Evolutionary conservation across 352 stramenopile genomes (phyloP).

Genomic region (Phytophthora ohioensis): DNA sequence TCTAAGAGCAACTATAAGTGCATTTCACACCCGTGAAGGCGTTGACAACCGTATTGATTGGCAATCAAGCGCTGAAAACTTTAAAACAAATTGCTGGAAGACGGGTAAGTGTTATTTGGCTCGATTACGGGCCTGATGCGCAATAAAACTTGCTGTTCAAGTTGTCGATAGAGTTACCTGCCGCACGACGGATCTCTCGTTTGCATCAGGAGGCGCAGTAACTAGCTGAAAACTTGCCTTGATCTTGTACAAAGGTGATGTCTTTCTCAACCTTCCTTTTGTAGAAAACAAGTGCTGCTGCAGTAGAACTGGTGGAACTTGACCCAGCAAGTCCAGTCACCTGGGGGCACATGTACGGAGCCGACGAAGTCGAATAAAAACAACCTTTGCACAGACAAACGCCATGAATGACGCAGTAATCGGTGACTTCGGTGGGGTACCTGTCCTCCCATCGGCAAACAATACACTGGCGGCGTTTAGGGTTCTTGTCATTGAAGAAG

Average conservation of each 20-base stretch:
- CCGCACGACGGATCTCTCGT: too few species aligned
- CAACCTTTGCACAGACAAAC: background rate
- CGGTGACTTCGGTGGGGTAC: constrained; percentile 8
- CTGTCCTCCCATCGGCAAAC: constrained; percentile 13
- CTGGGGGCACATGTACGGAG: background rate
- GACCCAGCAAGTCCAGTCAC: constrained; percentile 1
- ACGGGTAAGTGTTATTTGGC: too few species aligned
- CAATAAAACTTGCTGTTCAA: too few species aligned
- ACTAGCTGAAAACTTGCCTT: constrained; percentile 5
- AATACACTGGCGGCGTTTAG: background rate
- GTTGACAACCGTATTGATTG: too few species aligned
- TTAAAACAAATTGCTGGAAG: too few species aligned
- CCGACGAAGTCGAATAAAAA: background rate
- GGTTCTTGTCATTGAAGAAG: background rate
- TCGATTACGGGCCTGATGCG: too few species aligned
- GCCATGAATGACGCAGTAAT: constrained; percentile 4
- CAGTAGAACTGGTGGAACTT: too few species aligned
- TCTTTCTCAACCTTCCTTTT: constrained; percentile 16
- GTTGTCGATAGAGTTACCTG: too few species aligned
- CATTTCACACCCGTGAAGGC: too few species aligned
- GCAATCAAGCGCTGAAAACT: too few species aligned
- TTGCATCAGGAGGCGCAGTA: background rate
- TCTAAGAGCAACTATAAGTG: too few species aligned
- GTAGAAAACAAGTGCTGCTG: background rate
- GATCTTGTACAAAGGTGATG: constrained; percentile 13